These are phyloP conservation scores for Mycocentrospora acerina DNA, from an alignment of 2,329 filamentous ascomycete species.

Conservation along the genomic window DNA sequence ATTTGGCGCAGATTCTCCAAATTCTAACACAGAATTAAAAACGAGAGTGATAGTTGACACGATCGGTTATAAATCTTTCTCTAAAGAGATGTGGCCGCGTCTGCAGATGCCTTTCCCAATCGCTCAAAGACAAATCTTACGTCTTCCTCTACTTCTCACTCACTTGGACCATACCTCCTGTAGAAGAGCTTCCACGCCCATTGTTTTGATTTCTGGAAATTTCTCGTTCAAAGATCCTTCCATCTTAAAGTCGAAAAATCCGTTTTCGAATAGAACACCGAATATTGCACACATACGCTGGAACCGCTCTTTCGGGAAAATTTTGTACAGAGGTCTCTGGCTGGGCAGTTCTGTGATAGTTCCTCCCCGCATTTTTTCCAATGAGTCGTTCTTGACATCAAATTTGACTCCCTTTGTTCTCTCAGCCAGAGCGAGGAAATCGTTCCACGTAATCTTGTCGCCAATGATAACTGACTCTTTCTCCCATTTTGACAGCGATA, in stretches of 20 bases:
- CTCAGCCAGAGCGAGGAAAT: conserved; percentile 48
- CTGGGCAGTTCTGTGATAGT: conserved; percentile 18
- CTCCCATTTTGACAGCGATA: conserved; percentile 34
- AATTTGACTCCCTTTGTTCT: conserved; percentile 38
- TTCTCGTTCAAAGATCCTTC: conserved; percentile 17
- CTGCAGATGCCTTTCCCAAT: no score
- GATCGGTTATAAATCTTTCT: no score
- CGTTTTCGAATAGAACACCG: conserved; percentile 4
- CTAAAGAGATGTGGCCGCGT: no score
- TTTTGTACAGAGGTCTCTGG: conserved; percentile 4
- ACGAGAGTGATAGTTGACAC: no score
- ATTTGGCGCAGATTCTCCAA: no score
- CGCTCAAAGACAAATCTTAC: no score
- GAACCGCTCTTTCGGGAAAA: conserved; percentile 10
- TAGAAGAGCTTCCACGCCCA: conserved; percentile 10
- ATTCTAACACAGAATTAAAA: no score
- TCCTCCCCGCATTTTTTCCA: conserved; percentile 10
- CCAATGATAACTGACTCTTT: conserved; percentile 39
- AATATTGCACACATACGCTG: conserved; percentile 1
- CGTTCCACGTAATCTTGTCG: conserved; percentile 49
- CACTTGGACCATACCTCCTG: no score
- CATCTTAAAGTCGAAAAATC: conserved; percentile 1
- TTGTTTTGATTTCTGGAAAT: conserved; percentile 18
- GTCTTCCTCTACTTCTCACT: no score
- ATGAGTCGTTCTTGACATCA: conserved; percentile 8